Base-by-base conservation (phyloP, 140 eudicot species). In the Flaveria floridana region DNA sequence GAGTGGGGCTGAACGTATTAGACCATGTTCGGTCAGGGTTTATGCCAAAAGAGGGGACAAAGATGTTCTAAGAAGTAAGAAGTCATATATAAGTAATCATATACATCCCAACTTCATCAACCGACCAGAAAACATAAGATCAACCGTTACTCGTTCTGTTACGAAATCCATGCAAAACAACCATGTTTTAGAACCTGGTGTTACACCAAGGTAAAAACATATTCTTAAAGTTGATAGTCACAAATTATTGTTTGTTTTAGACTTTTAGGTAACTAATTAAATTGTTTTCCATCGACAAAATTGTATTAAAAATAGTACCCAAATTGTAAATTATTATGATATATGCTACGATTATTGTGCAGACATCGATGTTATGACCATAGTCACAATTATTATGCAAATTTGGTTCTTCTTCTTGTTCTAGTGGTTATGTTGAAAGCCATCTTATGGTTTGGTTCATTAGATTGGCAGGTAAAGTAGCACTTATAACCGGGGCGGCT, bases 391-490 rank as follows among this genome's bases (percentile, higher is more conserved):
- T 58, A 20, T 58, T 58, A 58, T 2, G 39, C 14, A 2, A 65
- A 34, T n/a, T 61, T 61, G 16, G 50, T 2, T 26, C 50, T 65
- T 65, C 12, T 13, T 11, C 1, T 18, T 18, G 1, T 55, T 16
- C 12, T 19, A 15, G 11, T n/a, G 55, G 5, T 3, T 7, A 4
- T 30, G 7, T 28, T 64, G 53, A 30, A 75, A 75, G 2, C 11
- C 34, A 51, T 75, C 57, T 66, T 20, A 39, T 53, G 19, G 19
- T 39, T 65, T 9, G 28, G 69, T 23, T 39, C 12, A 15, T 15
- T 48, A 85, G 80, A 75, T 30, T 86, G 11, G 80, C 78, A 61
- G 78, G 77, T 71, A 78, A 71, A 34, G 72, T 78, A 44, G 82
- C 78, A 48, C 8, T 78, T 14, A 62, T 78, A 14, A 78, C 82